Base-by-base conservation (phyloP, 2,329 filamentous ascomycete genomes). In the Aspergillus quadrilineatus region DNA sequence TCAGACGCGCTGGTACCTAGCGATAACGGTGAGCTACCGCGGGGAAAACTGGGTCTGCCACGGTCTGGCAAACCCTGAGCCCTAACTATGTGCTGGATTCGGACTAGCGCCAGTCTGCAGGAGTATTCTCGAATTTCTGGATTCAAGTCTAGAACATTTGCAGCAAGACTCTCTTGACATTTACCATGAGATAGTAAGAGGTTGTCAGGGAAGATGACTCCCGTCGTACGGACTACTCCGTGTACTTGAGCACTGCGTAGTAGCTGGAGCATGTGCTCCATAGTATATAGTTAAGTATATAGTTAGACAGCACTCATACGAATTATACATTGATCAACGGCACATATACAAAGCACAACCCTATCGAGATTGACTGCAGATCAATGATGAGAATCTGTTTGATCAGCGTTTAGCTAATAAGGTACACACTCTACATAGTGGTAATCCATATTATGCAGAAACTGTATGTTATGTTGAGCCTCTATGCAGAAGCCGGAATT, bases 11-110 rank as follows among this genome's bases (percentile, higher is more conserved):
- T 53, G 55, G 32, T 54, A 53, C 48, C 43, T 55, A 50, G 34
- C 50, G 46, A 45, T 55, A 32, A 55, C 44, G 54, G 54, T 60
- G 59, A 50, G 57, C 58, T 63, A 57, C 59, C 60, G 61, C 61
- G 61, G 61, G 61, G 61, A 60, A 60, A 62, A 60, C 61, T 62
- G 48, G 45, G 37, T 49, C 44, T 30, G 49, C n/a, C 39, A 57
- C 50, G 30, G 26, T 42, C 45, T 50, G 34, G 8, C 36, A 45
- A 56, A 41, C 56, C 60, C 62, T 64, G 57, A 60, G 53, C 60
- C 60, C 60, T 64, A 59, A n/a, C 8, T 42, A 12, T 34, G 30
- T 34, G 10, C 30, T 4, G 3, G 3, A 7, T 7, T 34, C 4
- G 30, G 30, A 1, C 30, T 34, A 10, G 22, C 22, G 22, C 22